Conservation (phyloP, 192 early-diverging fungal species). For the Geranomyces variabilis region DNA sequence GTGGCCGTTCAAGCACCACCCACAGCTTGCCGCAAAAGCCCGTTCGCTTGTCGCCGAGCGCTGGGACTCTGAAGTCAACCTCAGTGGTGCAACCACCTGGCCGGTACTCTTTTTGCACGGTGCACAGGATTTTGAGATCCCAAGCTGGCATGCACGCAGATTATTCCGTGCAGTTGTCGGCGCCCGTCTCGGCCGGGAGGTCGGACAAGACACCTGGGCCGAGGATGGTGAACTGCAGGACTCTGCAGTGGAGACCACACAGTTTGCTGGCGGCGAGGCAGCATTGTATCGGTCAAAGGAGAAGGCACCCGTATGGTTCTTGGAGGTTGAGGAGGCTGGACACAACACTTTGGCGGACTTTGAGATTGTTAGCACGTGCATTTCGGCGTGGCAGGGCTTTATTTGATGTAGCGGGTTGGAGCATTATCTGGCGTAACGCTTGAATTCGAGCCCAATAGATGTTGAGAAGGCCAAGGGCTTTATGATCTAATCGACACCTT, state of each 20-base stretch:
- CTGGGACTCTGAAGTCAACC: slow-evolving; percentile 40
- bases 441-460: no score
- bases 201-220: not conserved
- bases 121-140: slow-evolving; percentile 47
- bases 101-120: slow-evolving; percentile 56
- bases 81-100: slow-evolving; percentile 27
- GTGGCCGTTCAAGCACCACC: slow-evolving; percentile 37
- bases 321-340: slow-evolving; percentile 43
- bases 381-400: slow-evolving; percentile 29
- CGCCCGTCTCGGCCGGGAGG: not conserved
- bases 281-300: not conserved
- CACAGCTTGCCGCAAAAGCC: slow-evolving; percentile 28
- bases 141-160: slow-evolving; percentile 32
- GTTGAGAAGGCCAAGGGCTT: no score
- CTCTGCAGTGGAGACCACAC: not conserved
- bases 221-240: slow-evolving; percentile 1
- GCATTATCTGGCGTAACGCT: no score
- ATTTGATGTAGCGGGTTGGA: no score
- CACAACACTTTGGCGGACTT: slow-evolving; percentile 43
- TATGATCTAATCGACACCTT: no score
- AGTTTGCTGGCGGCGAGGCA: not conserved
- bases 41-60: slow-evolving; percentile 42
- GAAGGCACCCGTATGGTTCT: slow-evolving; percentile 30
- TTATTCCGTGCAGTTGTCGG: slow-evolving; percentile 29
- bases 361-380: slow-evolving; percentile 35